Evolutionary conservation across 495 filamentous ascomycete species (phyloP), one percentile per base, ranked within the genome.

Genomic region (Platismatia glauca): DNA sequence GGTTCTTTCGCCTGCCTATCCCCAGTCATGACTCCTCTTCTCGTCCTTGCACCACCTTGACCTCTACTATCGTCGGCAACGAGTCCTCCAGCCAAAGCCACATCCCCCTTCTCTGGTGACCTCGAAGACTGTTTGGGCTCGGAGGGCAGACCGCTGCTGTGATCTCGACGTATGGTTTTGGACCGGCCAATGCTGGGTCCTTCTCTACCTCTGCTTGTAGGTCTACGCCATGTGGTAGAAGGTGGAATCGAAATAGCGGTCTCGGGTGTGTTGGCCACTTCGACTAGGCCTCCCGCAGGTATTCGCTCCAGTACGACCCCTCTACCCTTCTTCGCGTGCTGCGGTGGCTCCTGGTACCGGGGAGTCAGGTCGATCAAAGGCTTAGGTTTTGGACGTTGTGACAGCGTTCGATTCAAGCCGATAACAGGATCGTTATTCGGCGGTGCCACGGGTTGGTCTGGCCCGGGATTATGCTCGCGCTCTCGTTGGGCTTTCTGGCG

Each of bases 351-450:
- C 52, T 81, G 78, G 69, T 88, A 90, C n/a, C 79, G 75, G 0
- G 90, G 87, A 0, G 84, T 89, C 24, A 94, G 79, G 66, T 91
- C 88, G 16, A 96, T 76, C 0, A 95, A 78, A 2, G 91, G 87
- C 67, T 82, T 86, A 15, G 77, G 78, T 61, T 69, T 75, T 41
- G 71, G 73, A 5, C 64, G 66, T 50, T 73, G 55, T 39, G 77
- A 76, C 34, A 68, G 63, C 0, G 71, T 65, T 9, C 72, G 71
- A 24, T 65, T 73, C 46, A 65, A 37, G 41, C 41, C 16, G 34
- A 55, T 55, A 37, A n/a, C 24, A 31, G 24, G 39, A 3, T 46
- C 29, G 34, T n/a, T 16, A 44, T 50, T 37, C 3, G 31, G n/a
- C 37, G 33, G 11, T 15, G 53, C 27, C 18, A 12, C 67, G 61